Evolutionary conservation across 2,329 filamentous ascomycete species (phyloP).

Genomic region (Chaetomium olivaceum): DNA sequence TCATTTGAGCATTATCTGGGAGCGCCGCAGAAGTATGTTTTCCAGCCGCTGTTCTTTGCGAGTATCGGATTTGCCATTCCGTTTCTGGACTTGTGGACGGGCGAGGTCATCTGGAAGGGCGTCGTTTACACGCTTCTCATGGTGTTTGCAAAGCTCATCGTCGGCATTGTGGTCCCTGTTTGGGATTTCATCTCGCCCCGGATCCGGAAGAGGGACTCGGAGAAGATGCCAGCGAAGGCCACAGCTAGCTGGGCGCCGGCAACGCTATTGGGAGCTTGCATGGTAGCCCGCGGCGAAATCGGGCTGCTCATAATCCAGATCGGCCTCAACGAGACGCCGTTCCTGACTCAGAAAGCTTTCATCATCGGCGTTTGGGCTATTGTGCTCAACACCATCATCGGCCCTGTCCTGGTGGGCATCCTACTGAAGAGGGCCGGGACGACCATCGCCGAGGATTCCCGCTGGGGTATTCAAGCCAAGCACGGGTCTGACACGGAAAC

Average conservation of each 20-base stretch:
- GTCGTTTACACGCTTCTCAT: conserved; percentile 72
- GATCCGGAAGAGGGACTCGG: background rate
- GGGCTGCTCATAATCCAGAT: conserved; percentile 66
- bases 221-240: background rate
- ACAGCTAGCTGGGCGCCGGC: conserved; percentile 59
- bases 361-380: conserved; percentile 59
- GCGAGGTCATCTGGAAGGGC: conserved; percentile 68
- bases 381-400: conserved; percentile 54
- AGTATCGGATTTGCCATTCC: conserved; percentile 78
- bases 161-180: conserved; percentile 53
- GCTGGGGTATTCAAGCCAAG: conserved; percentile 29
- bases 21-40: conserved; percentile 47
- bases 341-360: conserved; percentile 39
- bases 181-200: conserved; percentile 29
- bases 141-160: conserved; percentile 60
- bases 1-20: conserved; percentile 44
- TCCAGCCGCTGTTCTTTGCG: conserved; percentile 74
- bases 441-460: conserved; percentile 22
- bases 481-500: background rate
- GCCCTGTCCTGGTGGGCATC: conserved; percentile 51
- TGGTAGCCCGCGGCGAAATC: conserved; percentile 79
- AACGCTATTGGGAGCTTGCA: conserved; percentile 63
- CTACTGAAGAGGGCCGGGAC: conserved; percentile 40
- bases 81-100: conserved; percentile 67
- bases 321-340: conserved; percentile 32